Base-by-base conservation (phyloP, 768 basidiomycete genomes). In the Mycena latifolia region DNA sequence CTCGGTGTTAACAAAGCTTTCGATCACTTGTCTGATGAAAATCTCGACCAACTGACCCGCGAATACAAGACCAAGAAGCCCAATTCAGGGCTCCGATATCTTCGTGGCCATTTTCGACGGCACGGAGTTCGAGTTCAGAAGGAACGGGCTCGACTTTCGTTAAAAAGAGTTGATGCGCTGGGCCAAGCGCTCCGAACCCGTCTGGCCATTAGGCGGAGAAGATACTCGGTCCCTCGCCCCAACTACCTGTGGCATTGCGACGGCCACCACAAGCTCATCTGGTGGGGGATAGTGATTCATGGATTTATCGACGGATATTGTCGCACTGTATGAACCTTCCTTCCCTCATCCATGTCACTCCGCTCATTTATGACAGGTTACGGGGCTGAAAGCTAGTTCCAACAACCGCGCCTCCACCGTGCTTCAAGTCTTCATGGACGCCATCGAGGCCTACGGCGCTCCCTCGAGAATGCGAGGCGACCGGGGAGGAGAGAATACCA, bases 361-460 rank as follows among this genome's bases (percentile, higher is more conserved):
- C n/a, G n/a, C n/a, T n/a, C n/a, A 33, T 33, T 6, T 33, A 6
- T 33, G 5, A 5, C 18, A 51, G 50, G 55, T 71, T 1, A 67
- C 66, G 45, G 70, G 31, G 8, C 22, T 74, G 2, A 33, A 50
- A 9, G 72, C 72, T 1, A 58, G 53, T 50, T 67, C 54, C 11
- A 70, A 72, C 47, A 73, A 74, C 48, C 18, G 29, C 0, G 50
- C 67, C 0, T 3, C 12, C 8, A 71, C 67, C 0, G 70, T 71
- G 0, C 67, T 71, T n/a, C 15, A 60, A 5, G n/a, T 71, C 1
- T 71, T 71, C 33, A 10, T 66, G 17, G 31, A 62, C 5, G 74
- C 71, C 8, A 65, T 71, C 6, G 5, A 51, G 12, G 33, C 28
- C 8, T 72, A 65, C 59, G 72, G 67, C 1, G 2, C 55, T 1